Evolutionary conservation across 169 alveolate genomes (phyloP), one percentile per base, ranked within the genome.

Genomic region (Perkinsus chesapeaki): DNA sequence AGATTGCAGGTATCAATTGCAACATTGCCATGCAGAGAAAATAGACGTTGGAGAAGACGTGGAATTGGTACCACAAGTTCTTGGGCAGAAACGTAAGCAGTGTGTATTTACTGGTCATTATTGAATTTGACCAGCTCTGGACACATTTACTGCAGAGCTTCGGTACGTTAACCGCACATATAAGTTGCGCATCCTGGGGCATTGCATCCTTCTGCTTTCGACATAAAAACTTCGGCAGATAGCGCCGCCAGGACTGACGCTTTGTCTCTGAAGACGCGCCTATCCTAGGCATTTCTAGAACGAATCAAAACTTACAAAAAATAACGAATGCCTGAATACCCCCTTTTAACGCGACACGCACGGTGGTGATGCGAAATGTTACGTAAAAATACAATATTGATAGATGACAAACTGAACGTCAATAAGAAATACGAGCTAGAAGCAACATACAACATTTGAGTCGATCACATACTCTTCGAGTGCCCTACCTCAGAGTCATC

Each of bases 1-100:
- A 91, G 92, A 94, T 93, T 36, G 91, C 82, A 36, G 96, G 96
- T 31, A 94, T 48, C 91, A 93, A 73, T 43, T 95, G 96, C 94
- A 95, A 91, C 43, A 93, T 23, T 48, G 96, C 95, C 95, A 94
- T 93, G 36, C 73, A 73, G 39, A 95, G 73, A 39, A 95, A 95
- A 43, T 95, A 95, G 39, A 94, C 91, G 91, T 95, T 95, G 39
- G 95, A 60, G 82, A 91, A 94, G 92, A 92, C 93, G 39, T 60
- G 92, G 92, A 95, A 47, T 73, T 95, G 96, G 34, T 94, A 19
- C 90, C 60, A 92, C 82, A 95, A 48, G 91, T 95, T 95, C 92
- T 92, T 27, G 27, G 96, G 96, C 73, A 95, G 73, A 39, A 95
- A 95, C 39, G 73, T 92, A 92, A 92, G 91, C 92, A 93, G 39